A percentile compares a stretch with the other conserved stretches of the same genome.
Conservation (phyloP, 2,329 filamentous ascomycete species). For the Pseudocercospora cruenta region DNA sequence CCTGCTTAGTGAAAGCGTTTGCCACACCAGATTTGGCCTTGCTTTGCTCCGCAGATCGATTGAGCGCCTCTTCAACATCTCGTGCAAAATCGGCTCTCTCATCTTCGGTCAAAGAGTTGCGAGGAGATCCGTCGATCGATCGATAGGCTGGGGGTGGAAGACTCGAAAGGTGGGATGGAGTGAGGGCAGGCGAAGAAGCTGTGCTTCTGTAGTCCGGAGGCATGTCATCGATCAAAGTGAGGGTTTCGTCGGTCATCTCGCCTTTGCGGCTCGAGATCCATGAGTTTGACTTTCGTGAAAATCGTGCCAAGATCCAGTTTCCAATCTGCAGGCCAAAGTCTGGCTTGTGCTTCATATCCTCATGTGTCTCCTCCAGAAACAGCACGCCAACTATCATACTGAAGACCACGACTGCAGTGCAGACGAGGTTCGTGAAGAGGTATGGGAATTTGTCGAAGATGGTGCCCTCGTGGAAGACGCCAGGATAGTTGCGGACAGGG, state of each 20-base stretch:
- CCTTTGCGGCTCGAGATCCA: conserved; percentile 44
- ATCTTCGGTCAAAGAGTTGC: conserved; percentile 24
- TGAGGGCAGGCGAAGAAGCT: conserved; percentile 57
- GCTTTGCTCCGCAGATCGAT: conserved; percentile 34
- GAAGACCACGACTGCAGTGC: conserved; percentile 73
- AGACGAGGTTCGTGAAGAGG: conserved; percentile 88
- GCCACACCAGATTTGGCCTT: conserved; percentile 42
- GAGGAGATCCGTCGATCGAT: conserved; percentile 37
- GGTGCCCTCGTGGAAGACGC: conserved; percentile 69
- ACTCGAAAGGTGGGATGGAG: conserved; percentile 27
- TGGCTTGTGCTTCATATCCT: conserved; percentile 72
- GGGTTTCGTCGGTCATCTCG: conserved; percentile 59
- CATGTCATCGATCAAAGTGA: conserved; percentile 66
- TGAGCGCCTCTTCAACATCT: conserved; percentile 31
- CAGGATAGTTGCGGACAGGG: conserved; percentile 81
- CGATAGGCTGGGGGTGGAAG: conserved; percentile 39
- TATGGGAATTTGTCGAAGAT: conserved; percentile 89
- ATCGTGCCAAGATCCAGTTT: conserved; percentile 61
- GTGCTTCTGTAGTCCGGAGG: conserved; percentile 70
- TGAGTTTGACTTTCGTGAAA: conserved; percentile 30
- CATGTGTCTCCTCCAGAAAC: conserved; percentile 93
- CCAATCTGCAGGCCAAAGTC: conserved; percentile 80
- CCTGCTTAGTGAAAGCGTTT: conserved; percentile 79
- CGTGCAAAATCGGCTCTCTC: conserved; percentile 26
- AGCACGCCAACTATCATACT: conserved; percentile 79